Conservation (phyloP, 1,284 basidiomycete genomes). For the Leccinum pachyderme region DNA sequence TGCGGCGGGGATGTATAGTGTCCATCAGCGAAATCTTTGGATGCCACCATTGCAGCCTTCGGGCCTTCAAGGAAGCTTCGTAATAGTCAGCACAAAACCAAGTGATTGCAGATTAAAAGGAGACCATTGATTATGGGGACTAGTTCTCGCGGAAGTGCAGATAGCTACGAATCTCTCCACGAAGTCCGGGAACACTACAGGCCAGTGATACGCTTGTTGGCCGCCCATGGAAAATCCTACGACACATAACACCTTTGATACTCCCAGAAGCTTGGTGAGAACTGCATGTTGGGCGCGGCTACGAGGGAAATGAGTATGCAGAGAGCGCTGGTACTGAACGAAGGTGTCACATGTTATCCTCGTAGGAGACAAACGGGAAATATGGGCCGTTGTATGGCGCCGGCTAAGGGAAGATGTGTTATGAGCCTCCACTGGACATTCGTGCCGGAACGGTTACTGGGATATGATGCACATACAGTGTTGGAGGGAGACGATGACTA, state of each 20-base stretch:
- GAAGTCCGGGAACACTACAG: slow-evolving; percentile 36
- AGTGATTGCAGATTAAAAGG: background rate
- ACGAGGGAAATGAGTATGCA: background rate
- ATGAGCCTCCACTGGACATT: background rate
- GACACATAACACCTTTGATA: slow-evolving; percentile 49
- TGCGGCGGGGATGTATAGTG: slow-evolving; percentile 35
- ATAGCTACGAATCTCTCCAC: slow-evolving; percentile 38
- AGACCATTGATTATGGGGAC: slow-evolving; percentile 39
- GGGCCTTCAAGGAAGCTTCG: slow-evolving; percentile 40
- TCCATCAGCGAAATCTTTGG: slow-evolving; percentile 37
- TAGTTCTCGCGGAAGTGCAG: slow-evolving; percentile 38
- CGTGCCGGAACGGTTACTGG: background rate
- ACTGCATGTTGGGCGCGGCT: slow-evolving; percentile 58
- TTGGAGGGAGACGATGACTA: slow-evolving; percentile 65
- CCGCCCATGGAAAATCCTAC: slow-evolving; percentile 66
- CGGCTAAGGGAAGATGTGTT: slow-evolving; percentile 26
- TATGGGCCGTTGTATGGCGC: slow-evolving; percentile 42
- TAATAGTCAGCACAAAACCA: slow-evolving; percentile 1
- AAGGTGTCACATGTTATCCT: slow-evolving; percentile 53
- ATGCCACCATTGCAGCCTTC: slow-evolving; percentile 37
- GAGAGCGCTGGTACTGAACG: background rate
- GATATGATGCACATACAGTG: slow-evolving; percentile 37
- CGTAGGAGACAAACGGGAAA: slow-evolving; percentile 45
- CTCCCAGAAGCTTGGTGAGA: slow-evolving; percentile 46
- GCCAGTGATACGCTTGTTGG: slow-evolving; percentile 44